These are phyloP conservation scores for Beauveria sp. DNA, from an alignment of 2,329 filamentous ascomycete species.

Conservation along the genomic window DNA sequence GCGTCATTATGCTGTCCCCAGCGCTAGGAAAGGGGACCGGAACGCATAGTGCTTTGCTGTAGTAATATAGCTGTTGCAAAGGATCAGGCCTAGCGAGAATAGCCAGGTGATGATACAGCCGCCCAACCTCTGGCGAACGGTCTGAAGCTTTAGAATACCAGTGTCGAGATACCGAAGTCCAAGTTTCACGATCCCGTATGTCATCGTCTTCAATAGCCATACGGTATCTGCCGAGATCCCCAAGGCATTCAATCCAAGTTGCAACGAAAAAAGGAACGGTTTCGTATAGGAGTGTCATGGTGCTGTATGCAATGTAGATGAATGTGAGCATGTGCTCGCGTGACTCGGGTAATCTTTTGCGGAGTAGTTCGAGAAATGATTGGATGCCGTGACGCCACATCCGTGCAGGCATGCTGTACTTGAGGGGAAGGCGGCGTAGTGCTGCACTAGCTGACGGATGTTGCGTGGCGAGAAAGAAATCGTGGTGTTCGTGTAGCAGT, in stretches of 20 bases:
- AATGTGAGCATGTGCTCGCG: conserved; percentile 88
- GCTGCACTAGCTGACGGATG: conserved; percentile 69
- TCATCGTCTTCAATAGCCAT: conserved; percentile 91
- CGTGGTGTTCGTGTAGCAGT: conserved; percentile 72
- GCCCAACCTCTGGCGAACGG: conserved; percentile 66
- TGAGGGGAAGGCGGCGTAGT: conserved; percentile 60
- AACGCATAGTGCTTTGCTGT: conserved; percentile 63
- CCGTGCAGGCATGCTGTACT: conserved; percentile 84
- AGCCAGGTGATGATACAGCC: conserved; percentile 83
- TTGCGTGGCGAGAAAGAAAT: conserved; percentile 80
- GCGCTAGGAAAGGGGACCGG: conserved; percentile 59
- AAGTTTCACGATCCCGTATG: conserved; percentile 65
- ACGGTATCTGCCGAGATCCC: conserved; percentile 72
- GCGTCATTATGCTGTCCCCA: conserved; percentile 59
- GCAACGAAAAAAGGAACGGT: conserved; percentile 82
- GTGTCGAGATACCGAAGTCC: conserved; percentile 69
- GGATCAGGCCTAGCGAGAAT: conserved; percentile 65
- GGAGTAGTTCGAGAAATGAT: conserved; percentile 68
- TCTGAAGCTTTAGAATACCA: conserved; percentile 86
- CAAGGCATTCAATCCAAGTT: conserved; percentile 90
- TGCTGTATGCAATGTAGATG: conserved; percentile 81
- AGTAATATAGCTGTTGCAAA: conserved; percentile 65
- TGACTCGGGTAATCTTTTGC: conserved; percentile 66
- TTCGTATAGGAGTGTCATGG: conserved; percentile 82
- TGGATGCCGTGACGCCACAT: conserved; percentile 98